Evolutionary conservation across 2,329 filamentous ascomycete genomes (phyloP), one percentile per base, ranked within the genome.

Genomic region (Ophiostoma australiae): DNA sequence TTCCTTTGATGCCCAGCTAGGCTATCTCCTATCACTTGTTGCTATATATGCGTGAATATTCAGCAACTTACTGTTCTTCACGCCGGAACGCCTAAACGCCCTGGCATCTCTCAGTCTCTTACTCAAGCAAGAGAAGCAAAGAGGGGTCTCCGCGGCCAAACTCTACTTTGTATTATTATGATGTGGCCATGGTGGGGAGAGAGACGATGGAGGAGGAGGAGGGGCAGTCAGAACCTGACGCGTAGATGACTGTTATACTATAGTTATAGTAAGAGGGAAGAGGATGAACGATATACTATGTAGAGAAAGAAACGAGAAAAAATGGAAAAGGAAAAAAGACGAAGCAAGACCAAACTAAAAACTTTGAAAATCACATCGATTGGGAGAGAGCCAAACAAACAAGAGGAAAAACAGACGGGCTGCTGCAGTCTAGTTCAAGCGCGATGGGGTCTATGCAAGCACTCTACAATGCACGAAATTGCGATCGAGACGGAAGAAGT

Each of bases 331-430:
- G 33, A 23, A 33, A 33, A 23, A 61, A 23, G 11, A 48, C 17
- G 17, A 20, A 6, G 17, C 48, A 37, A 20, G 67, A 20, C 37
- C 52, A 37, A 23, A 52, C 17, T 6, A n/a, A n/a, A 58, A 58
- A 58, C 20, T 31, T 23, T 10, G 61, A 66, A 41, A 33, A 63
- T 17, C 15, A 27, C 58, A 63, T 63, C 27, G 58, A 63, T 33
- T 63, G 58, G 58, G 13, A 63, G 58, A 63, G 58, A 63, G 58
- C 11, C 23, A 31, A 17, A 20, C n/a, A 63, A n/a, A 7, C 23
- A 31, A 63, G 58, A 63, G 58, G 58, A 33, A 63, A 63, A 63
- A 63, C n/a, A 63, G 58, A 63, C 55, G 27, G 55, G 55, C 55
- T 61, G 55, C 55, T 61, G 23, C 55, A 23, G 7, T 33, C 27